A percentile compares a stretch with the other conserved stretches of the same genome.
Evolutionary conservation across 2,329 filamentous ascomycete genomes (phyloP).

Genomic region (Curvularia hawaiiensis): DNA sequence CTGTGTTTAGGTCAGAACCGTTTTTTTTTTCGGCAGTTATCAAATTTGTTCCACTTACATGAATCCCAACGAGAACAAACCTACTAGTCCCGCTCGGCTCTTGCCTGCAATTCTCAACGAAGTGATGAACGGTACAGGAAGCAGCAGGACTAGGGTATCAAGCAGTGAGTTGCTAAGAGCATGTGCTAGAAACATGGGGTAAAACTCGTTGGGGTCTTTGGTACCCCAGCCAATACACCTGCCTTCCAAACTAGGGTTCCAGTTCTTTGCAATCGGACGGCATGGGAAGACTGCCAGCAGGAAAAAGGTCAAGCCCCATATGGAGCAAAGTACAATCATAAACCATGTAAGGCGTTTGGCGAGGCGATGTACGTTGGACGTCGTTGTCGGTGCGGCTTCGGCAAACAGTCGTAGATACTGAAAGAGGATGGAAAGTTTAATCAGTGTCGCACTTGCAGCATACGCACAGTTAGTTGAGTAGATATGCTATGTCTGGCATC

Average conservation of each 20-base stretch:
- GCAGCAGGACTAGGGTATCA: constrained; percentile 37
- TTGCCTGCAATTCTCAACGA: constrained; percentile 38
- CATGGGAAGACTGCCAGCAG: constrained; percentile 41
- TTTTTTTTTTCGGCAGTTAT: not conserved
- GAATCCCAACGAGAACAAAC: constrained; percentile 39
- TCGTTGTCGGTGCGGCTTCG: constrained; percentile 20
- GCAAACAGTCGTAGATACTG: constrained; percentile 47
- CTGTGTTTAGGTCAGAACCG: constrained; percentile 18
- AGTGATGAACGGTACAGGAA: constrained; percentile 42
- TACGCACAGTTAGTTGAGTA: constrained; percentile 41
- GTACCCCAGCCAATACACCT: constrained; percentile 45
- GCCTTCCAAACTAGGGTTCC: constrained; percentile 28
- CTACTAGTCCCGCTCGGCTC: constrained; percentile 35
- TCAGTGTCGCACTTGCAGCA: constrained; percentile 38
- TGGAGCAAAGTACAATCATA: constrained; percentile 28
- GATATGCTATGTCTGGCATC: constrained; percentile 28
- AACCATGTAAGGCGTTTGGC: constrained; percentile 26
- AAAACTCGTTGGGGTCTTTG: constrained; percentile 36
- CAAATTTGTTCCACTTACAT: constrained; percentile 43
- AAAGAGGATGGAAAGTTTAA: constrained; percentile 46
- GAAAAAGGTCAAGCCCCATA: constrained; percentile 42
- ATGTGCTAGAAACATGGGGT: constrained; percentile 37
- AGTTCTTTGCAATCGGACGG: constrained; percentile 38
- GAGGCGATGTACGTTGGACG: constrained; percentile 14
- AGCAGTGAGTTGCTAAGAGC: constrained; percentile 40